phyloP scores from a whole-genome alignment of 2,329 filamentous ascomycete genomes.

The Trichoderma pleuroti region DNA sequence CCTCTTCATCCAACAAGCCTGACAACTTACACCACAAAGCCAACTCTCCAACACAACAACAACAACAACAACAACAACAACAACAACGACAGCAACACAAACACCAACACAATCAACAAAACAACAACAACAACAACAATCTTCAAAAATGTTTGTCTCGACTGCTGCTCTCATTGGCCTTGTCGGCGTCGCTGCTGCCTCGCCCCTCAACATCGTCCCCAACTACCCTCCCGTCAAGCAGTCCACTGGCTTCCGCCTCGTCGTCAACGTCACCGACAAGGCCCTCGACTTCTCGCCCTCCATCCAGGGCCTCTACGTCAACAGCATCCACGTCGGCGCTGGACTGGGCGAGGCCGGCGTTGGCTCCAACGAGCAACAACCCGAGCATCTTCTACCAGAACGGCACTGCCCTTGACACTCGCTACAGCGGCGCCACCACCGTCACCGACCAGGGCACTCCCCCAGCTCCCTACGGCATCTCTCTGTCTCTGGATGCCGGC shows the following conservation, averaged over 20 bases:
- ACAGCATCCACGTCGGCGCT: slow-evolving; percentile 41
- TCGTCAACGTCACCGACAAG: slow-evolving; percentile 41
- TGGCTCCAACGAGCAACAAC: slow-evolving; percentile 26
- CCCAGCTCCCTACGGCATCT: slow-evolving; percentile 36
- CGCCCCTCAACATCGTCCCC: slow-evolving; percentile 18
- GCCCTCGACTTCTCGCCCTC: slow-evolving; percentile 35
- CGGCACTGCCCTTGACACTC: slow-evolving; percentile 38
- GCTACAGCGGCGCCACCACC: slow-evolving; percentile 29
- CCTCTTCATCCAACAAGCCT: not conserved
- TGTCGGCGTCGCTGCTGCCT: slow-evolving; percentile 24
- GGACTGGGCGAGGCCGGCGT: slow-evolving; percentile 39
- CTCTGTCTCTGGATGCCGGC: slow-evolving; percentile 23
- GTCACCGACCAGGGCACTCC: slow-evolving; percentile 40
- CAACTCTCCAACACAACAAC: not conserved
- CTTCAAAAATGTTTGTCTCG: slow-evolving; percentile 19
- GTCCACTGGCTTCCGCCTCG: slow-evolving; percentile 35
- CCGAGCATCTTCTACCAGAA: slow-evolving; percentile 46
- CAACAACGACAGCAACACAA: too few relatives aligned
- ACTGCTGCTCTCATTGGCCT: slow-evolving; percentile 22
- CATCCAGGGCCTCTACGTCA: slow-evolving; percentile 38
- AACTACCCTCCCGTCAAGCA: not conserved
- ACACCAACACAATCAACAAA: not conserved
- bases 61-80: not conserved
- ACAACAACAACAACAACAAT: not conserved
- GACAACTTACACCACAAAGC: not conserved